Evolutionary conservation across 192 early-diverging fungal species (phyloP), one percentile per base, ranked within the genome.

Genomic region (Backusella liffmaniae): DNA sequence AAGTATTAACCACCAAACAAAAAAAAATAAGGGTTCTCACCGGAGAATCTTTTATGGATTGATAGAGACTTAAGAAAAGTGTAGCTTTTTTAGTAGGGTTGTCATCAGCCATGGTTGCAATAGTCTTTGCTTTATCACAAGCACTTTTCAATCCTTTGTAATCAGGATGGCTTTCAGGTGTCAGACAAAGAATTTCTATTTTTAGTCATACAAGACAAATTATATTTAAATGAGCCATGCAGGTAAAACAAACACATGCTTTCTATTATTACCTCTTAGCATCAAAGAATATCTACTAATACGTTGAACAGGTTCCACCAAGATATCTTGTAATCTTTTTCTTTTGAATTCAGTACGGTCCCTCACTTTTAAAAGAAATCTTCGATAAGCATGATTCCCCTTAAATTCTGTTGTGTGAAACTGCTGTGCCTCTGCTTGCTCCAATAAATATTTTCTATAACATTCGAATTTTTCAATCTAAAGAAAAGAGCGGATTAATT

Each of bases 361-460:
- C 46, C 84, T 84, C n/a, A 85, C 85, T 66, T 80, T 79, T 34
- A 80, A 74, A 62, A 90, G 72, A 70, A 90, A 87, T 5, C 82
- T 80, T 6, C 82, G 76, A 62, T 89, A 89, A 7, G 79, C 79
- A 41, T 83, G 84, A 49, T 88, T 90, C 75, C 78, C 81, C 36
- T 82, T 83, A 67, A 86, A 83, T 34, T 89, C 86, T 69, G 86
- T 84, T 65, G 83, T 81, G 36, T 87, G 88, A 29, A 84, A 75
- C 9, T 81, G 79, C 62, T 86, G 83, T 26, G 89, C 89, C 56
- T 88, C 88, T 73, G 87, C 79, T 79, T 89, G 89, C 44, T 88
- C 88, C 72, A 88, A 83, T 67, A 91, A 84, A 78, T 90, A 91
- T 42, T 86, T 86, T 75, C 87, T 86, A 73, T 91, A 91, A 26